A percentile compares a stretch with the other conserved stretches of the same genome.
Evolutionary conservation across 2,329 filamentous ascomycete species (phyloP).

Genomic region (Scytalidium sp.): DNA sequence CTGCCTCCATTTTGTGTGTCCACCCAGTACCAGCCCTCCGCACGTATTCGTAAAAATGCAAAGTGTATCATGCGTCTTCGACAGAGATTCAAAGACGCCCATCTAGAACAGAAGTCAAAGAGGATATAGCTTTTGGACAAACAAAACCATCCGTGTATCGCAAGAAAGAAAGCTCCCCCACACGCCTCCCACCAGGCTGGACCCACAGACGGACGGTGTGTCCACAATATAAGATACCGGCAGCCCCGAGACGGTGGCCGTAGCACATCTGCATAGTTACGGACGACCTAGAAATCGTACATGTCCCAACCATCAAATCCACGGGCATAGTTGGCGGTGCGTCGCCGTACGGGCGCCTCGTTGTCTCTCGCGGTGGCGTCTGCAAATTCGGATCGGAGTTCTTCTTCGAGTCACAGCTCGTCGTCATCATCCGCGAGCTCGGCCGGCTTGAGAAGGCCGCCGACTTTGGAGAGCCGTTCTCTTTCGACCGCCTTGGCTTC

Average conservation of each 20-base stretch:
- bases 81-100: background rate
- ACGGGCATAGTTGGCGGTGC: slow-evolving; percentile 16
- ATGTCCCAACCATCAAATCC: slow-evolving; percentile 62
- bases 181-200: background rate
- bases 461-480: slow-evolving; percentile 90
- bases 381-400: slow-evolving; percentile 58
- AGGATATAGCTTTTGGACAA: slow-evolving; percentile 19
- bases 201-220: background rate
- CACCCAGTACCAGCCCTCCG: background rate
- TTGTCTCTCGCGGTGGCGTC: slow-evolving; percentile 11
- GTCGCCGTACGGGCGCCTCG: slow-evolving; percentile 9
- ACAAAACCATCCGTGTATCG: slow-evolving; percentile 20
- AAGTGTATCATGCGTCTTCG: background rate
- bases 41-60: background rate
- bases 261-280: background rate
- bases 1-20: background rate
- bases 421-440: slow-evolving; percentile 87
- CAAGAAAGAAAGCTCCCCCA: slow-evolving; percentile 20
- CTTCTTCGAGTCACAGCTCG: slow-evolving; percentile 79
- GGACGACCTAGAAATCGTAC: slow-evolving; percentile 51
- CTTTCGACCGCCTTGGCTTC: slow-evolving; percentile 86
- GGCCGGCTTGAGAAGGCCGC: slow-evolving; percentile 94
- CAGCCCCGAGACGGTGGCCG: background rate
- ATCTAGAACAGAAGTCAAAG: background rate
- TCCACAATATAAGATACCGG: background rate